Evolutionary conservation across 2,329 filamentous ascomycete species (phyloP), one percentile per base, ranked within the genome.

Genomic region (Pseudopyricularia javanii): DNA sequence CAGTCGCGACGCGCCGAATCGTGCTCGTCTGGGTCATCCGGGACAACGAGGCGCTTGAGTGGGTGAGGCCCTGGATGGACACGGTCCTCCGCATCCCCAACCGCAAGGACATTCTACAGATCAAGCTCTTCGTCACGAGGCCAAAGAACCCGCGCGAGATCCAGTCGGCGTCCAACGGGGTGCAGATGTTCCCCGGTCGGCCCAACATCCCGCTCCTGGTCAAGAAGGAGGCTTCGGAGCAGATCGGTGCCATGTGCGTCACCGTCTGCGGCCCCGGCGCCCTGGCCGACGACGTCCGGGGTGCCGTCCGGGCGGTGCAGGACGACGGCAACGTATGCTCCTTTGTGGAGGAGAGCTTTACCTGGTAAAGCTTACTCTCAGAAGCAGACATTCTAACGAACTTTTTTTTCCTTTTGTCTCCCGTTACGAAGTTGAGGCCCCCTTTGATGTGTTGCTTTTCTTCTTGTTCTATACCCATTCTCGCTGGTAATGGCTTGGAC

Each of bases 11-110:
- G 3, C 84, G 90, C 51, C 82, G 85, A 40, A 71, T 97, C 48
- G 88, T 85, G 1, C 80, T 97, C 7, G 81, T 96, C 55, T 97
- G 93, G 93, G 85, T 95, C 62, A 86, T 97, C 58, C 88, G 93
- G 56, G 88, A 90, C 53, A 85, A 86, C 35, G 86, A 95, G 62
- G 84, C 91, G 54, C 78, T 97, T 7, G 89, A 95, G 66, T 97
- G 93, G 91, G 87, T 95, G 55, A 82, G 88, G 7, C 88, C 88
- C 5, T 97, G 88, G 85, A 84, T 86, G 78, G 79, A 85, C 59
- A 68, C 73, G 53, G 70, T 97, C 52, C 75, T 97, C 32, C 78
- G 78, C 53, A 85, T 96, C 76, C 86, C 88, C 12, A 79, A 83
- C 59, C 84, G 91, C 52, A 82, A 87, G 54, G 88, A 95, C 50